These are phyloP conservation scores for Chaetoscypha palmicola DNA, from an alignment of 2,329 filamentous ascomycete species.

Conservation along the genomic window DNA sequence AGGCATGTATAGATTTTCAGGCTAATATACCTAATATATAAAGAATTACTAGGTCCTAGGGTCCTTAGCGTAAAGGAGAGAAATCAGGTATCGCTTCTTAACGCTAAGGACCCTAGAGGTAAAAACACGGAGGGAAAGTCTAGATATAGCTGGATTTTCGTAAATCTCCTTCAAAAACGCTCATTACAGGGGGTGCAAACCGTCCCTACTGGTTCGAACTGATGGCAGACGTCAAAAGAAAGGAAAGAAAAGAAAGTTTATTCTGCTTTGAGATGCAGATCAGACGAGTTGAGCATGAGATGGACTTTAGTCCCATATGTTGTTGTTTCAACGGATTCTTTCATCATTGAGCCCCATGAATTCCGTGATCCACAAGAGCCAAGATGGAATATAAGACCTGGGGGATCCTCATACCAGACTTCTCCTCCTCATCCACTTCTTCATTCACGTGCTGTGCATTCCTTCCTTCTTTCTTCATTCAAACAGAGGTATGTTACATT, in stretches of 20 bases:
- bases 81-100: too few species aligned
- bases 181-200: too few species aligned
- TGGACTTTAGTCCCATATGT: constrained; percentile 9
- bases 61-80: too few species aligned
- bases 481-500: constrained; percentile 21
- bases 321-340: constrained; percentile 18
- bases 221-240: not conserved
- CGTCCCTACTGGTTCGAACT: not conserved
- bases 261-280: constrained; percentile 21
- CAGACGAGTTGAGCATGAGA: constrained; percentile 24
- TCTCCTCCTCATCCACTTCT: constrained; percentile 18
- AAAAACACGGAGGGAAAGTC: not conserved
- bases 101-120: not conserved
- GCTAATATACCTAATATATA: too few species aligned
- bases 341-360: constrained; percentile 7
- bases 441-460: constrained; percentile 23
- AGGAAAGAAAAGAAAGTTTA: constrained; percentile 11
- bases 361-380: constrained; percentile 8
- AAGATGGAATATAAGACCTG: constrained; percentile 17
- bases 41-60: too few species aligned
- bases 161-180: too few species aligned
- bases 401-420: constrained; percentile 6
- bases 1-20: too few species aligned
- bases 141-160: too few species aligned
- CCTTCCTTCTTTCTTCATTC: constrained; percentile 15